phyloP scores from a whole-genome alignment of 2,329 filamentous ascomycete genomes.

The Aphanoascus verrucosus region DNA sequence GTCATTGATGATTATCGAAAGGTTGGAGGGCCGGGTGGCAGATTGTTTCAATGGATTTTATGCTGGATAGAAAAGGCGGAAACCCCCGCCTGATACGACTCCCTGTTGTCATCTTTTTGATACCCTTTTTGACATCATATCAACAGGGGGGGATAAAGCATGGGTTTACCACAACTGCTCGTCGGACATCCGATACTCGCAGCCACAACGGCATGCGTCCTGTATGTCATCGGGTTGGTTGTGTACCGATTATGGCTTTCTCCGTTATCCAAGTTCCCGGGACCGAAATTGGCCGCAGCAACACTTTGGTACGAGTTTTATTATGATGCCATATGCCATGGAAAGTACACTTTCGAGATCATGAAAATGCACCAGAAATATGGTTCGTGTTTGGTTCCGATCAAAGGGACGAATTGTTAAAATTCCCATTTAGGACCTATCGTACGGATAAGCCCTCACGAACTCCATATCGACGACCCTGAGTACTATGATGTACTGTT shows the following conservation, averaged over 20 bases:
- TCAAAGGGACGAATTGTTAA: not conserved
- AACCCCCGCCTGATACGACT: not conserved
- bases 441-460: slow-evolving; percentile 25
- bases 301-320: slow-evolving; percentile 22
- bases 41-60: not conserved
- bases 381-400: slow-evolving; percentile 15
- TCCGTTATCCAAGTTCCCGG: slow-evolving; percentile 20
- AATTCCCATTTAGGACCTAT: slow-evolving; percentile 22
- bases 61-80: slow-evolving; percentile 1
- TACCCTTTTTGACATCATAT: not conserved
- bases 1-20: not conserved
- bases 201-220: not conserved
- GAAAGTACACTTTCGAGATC: slow-evolving; percentile 23
- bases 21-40: not conserved
- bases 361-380: slow-evolving; percentile 25
- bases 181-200: not conserved
- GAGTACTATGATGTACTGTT: slow-evolving; percentile 18
- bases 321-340: slow-evolving; percentile 19
- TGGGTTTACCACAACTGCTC: not conserved
- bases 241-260: slow-evolving; percentile 19
- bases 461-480: slow-evolving; percentile 26
- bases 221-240: slow-evolving; percentile 6
- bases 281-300: slow-evolving; percentile 18
- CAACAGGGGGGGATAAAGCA: slow-evolving; percentile 3
- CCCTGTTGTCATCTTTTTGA: not conserved